These are phyloP conservation scores for Aegilops tauschii DNA, from an alignment of 176 grass and related monocot genomes.

Conservation along the genomic window DNA sequence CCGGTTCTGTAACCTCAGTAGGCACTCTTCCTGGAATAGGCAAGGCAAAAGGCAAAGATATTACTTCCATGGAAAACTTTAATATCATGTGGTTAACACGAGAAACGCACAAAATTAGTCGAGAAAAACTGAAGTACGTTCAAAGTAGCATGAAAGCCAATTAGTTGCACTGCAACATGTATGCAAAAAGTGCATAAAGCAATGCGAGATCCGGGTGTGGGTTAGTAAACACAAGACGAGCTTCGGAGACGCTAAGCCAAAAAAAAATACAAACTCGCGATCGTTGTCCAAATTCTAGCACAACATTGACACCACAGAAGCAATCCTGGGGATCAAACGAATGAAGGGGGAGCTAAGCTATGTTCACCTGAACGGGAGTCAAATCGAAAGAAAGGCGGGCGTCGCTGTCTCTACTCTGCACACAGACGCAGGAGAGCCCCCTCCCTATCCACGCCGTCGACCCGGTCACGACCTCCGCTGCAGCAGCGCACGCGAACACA, in stretches of 20 bases:
- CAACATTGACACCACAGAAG: not conserved
- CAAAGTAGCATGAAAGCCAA: not conserved
- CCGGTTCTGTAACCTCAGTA: slow-evolving; percentile 77
- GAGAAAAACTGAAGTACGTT: not conserved
- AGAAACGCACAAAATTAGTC: not conserved
- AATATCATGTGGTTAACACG: not conserved
- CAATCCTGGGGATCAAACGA: not conserved
- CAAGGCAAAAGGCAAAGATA: not conserved
- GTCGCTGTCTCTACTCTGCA: slow-evolving; percentile 84
- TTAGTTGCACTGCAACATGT: not conserved
- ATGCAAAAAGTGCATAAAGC: not conserved
- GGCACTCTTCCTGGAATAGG: slow-evolving; percentile 75
- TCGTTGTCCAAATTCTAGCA: not conserved
- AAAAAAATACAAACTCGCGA: not conserved
- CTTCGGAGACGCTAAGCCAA: not conserved
- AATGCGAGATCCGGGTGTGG: not conserved
- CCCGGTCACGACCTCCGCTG: slow-evolving; percentile 80
- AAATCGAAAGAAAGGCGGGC: slow-evolving; percentile 83
- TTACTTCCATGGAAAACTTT: slow-evolving; percentile 3
- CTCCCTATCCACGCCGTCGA: slow-evolving; percentile 96
- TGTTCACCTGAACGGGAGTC: slow-evolving; percentile 69
- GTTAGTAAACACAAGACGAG: not conserved
- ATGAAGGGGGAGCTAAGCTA: not conserved
- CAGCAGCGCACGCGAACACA: slow-evolving; percentile 16
- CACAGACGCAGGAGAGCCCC: slow-evolving; percentile 96